Evolutionary conservation across 805 yeast genomes (phyloP).

Genomic region (Ogataea paraovalis): DNA sequence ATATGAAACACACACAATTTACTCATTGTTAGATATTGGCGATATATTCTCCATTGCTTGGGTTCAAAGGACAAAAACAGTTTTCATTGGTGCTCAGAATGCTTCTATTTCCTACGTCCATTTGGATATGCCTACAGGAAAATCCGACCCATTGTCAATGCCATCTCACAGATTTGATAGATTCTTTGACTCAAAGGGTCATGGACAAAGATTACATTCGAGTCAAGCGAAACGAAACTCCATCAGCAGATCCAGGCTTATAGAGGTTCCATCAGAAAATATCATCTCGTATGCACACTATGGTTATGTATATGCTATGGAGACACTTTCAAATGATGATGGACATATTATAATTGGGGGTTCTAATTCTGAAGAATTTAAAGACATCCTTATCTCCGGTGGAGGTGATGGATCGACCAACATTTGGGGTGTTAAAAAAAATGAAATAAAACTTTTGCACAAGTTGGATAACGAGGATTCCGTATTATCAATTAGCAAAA

Average conservation of each 20-base stretch:
- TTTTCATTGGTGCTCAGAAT: constrained; percentile 88
- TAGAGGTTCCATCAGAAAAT: constrained; percentile 67
- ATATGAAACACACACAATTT: constrained; percentile 58
- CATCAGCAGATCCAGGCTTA: constrained; percentile 33
- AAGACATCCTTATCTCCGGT: constrained; percentile 54
- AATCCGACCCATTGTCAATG: constrained; percentile 34
- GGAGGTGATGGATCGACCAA: constrained; percentile 93
- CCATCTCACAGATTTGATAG: constrained; percentile 72
- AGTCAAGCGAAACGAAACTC: constrained; percentile 18
- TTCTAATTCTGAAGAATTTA: constrained; percentile 20
- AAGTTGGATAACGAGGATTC: constrained; percentile 62
- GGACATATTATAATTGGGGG: constrained; percentile 21
- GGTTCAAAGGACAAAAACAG: constrained; percentile 51
- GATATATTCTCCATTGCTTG: constrained; percentile 85
- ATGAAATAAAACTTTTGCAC: constrained; percentile 26
- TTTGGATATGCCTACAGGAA: constrained; percentile 22
- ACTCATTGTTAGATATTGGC: constrained; percentile 84
- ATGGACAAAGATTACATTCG: constrained; percentile 38
- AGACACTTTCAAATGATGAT: constrained; percentile 25
- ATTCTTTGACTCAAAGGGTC: constrained; percentile 89
- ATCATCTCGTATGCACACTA: constrained; percentile 81
- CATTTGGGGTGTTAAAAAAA: constrained; percentile 56
- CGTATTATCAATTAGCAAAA: constrained; percentile 63
- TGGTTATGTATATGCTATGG: constrained; percentile 81
- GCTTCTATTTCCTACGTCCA: constrained; percentile 80